These are phyloP conservation scores for Microdochium paspali DNA, from an alignment of 2,329 filamentous ascomycete genomes.

Conservation along the genomic window DNA sequence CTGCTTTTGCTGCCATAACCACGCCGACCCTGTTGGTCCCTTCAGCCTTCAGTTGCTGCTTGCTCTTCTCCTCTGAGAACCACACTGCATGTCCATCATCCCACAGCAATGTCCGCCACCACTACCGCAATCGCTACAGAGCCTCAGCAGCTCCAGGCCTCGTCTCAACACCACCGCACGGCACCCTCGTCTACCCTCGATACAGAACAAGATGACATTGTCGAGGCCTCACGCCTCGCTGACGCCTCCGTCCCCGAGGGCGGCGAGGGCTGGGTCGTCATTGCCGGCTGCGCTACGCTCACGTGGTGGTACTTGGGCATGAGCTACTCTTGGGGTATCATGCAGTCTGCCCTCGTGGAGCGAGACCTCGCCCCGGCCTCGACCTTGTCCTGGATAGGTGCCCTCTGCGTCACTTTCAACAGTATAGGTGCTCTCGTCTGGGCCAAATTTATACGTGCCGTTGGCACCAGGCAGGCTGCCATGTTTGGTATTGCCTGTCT, in stretches of 20 bases:
- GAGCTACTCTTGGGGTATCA: conserved; percentile 49
- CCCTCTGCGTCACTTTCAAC: conserved; percentile 37
- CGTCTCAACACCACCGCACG: neutral
- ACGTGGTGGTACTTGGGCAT: conserved; percentile 49
- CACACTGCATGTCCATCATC: too few relatives aligned
- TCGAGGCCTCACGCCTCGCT: neutral
- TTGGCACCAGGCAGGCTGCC: conserved; percentile 37
- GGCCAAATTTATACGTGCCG: conserved; percentile 35
- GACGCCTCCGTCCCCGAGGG: conserved; percentile 30
- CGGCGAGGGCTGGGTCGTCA: conserved; percentile 47
- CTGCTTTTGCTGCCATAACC: too few relatives aligned
- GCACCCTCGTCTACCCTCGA: neutral
- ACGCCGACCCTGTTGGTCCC: too few relatives aligned
- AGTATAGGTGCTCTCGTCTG: conserved; percentile 42
- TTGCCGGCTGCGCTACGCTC: conserved; percentile 37
- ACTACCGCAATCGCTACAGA: neutral
- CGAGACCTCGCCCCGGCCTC: conserved; percentile 35
- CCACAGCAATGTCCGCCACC: neutral
- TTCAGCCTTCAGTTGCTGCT: too few relatives aligned
- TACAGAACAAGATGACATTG: neutral
- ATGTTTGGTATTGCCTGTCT: conserved; percentile 40
- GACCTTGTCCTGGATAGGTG: conserved; percentile 50
- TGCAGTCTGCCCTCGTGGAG: conserved; percentile 46
- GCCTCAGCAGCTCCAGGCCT: neutral
- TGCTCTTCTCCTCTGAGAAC: too few relatives aligned